Percentiles rank a stretch among this genome's conserved stretches.
These are phyloP conservation scores for Podosphaera xanthii DNA, from an alignment of 2,329 filamentous ascomycete species.

Conservation along the genomic window DNA sequence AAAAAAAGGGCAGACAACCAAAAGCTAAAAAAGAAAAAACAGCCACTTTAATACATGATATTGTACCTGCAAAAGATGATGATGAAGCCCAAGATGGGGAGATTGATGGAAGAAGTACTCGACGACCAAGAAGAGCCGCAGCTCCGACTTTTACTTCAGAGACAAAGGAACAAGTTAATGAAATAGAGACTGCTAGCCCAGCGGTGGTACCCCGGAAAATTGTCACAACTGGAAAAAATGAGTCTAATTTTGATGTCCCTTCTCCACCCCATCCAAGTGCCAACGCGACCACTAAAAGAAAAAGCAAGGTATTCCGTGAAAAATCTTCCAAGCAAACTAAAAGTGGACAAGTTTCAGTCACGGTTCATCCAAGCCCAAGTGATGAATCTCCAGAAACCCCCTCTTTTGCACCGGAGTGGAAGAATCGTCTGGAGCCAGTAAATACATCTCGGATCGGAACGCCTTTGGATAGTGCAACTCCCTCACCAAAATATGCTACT, in stretches of 20 bases:
- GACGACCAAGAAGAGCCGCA: constrained; percentile 34
- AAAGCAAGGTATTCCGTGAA: constrained; percentile 13
- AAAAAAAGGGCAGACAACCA: constrained; percentile 21
- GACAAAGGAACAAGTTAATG: constrained; percentile 30
- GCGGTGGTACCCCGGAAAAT: constrained; percentile 31
- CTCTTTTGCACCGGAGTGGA: constrained; percentile 7
- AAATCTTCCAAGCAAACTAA: constrained; percentile 14
- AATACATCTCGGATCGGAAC: constrained; percentile 3
- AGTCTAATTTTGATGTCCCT: constrained; percentile 16
- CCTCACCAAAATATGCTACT: constrained; percentile 2
- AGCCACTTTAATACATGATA: constrained; percentile 42
- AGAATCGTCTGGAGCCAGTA: constrained; percentile 6
- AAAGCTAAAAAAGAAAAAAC: constrained; percentile 31
- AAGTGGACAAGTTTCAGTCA: constrained; percentile 13
- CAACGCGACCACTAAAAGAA: constrained; percentile 14
- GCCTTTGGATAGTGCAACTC: constrained; percentile 1
- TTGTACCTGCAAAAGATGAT: constrained; percentile 26
- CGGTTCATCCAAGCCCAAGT: constrained; percentile 9
- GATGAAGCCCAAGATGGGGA: constrained; percentile 11
- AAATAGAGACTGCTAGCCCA: constrained; percentile 36
- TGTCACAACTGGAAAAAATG: constrained; percentile 22
- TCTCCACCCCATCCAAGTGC: not conserved
- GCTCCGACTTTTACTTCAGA: constrained; percentile 53
- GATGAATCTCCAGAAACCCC: constrained; percentile 10
- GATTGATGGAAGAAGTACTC: constrained; percentile 32